Evolutionary conservation across 108 stramenopile species (phyloP).

Genomic region (Nitzschia sp.): DNA sequence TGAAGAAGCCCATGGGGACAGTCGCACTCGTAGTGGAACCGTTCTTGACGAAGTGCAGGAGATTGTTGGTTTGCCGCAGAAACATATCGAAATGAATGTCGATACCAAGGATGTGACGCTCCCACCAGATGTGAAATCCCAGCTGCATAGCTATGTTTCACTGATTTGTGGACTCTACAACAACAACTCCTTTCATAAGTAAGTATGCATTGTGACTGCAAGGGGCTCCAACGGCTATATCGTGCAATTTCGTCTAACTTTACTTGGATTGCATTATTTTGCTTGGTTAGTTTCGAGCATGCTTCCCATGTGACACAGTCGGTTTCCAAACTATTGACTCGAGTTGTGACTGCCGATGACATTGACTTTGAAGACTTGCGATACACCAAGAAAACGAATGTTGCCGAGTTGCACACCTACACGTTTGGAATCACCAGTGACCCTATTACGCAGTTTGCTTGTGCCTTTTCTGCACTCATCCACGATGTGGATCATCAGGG

Average conservation of each 20-base stretch:
- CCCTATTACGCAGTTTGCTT: no score
- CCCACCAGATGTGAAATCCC: no score
- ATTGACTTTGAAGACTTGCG: slow-evolving; percentile 3
- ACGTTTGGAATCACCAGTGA: no score
- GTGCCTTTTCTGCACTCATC: no score
- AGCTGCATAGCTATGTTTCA: no score
- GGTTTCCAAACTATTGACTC: slow-evolving; percentile 8
- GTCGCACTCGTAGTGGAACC: no score
- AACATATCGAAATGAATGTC: no score
- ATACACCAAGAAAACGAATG: slow-evolving; percentile 5
- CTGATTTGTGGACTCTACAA: no score
- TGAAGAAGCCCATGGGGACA: no score
- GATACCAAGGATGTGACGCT: no score
- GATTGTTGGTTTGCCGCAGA: no score
- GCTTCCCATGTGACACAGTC: slow-evolving; percentile 20
- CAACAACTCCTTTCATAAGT: neutral
- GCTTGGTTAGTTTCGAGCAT: slow-evolving; percentile 37
- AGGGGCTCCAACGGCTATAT: neutral
- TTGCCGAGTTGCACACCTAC: neutral
- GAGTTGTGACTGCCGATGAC: slow-evolving; percentile 10
- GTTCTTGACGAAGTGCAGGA: slow-evolving; percentile 12
- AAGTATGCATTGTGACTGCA: neutral
- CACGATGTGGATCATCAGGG: no score
- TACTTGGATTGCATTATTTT: slow-evolving; percentile 7
- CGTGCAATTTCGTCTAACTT: slow-evolving; percentile 7